phyloP scores from a whole-genome alignment of 495 filamentous ascomycete species.

The Cercophora samala region DNA sequence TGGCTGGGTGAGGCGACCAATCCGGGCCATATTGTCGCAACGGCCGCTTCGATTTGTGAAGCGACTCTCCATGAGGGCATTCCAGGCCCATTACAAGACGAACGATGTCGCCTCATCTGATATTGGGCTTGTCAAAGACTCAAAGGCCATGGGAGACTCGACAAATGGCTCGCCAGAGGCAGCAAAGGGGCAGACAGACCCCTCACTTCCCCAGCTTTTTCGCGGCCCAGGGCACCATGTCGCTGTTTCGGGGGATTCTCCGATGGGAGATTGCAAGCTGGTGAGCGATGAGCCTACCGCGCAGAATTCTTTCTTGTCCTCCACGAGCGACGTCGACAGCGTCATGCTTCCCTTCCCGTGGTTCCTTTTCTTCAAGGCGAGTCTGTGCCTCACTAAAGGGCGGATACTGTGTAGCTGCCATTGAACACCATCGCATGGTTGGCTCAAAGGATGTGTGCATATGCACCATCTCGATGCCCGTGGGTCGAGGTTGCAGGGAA shows the following conservation, averaged over 20 bases:
- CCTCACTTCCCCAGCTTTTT: background rate
- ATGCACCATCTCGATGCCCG: slow-evolving; percentile 26
- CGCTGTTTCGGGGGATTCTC: background rate
- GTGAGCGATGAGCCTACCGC: background rate
- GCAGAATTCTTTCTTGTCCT: background rate
- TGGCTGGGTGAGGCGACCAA: slow-evolving; percentile 34
- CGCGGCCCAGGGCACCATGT: background rate
- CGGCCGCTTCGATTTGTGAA: slow-evolving; percentile 26
- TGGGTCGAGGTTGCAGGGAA: slow-evolving; percentile 23
- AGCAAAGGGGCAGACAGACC: background rate
- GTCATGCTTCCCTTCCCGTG: slow-evolving; percentile 6
- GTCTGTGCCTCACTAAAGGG: slow-evolving; percentile 18
- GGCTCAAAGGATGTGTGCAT: slow-evolving; percentile 22
- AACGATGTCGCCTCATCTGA: slow-evolving; percentile 3
- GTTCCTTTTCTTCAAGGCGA: slow-evolving; percentile 10
- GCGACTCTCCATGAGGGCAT: slow-evolving; percentile 20
- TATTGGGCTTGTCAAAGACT: slow-evolving; percentile 4
- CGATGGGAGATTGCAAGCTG: slow-evolving; percentile 11
- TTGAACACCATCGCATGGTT: slow-evolving; percentile 8
- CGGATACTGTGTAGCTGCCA: slow-evolving; percentile 19
- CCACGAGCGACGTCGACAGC: background rate
- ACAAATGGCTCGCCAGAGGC: slow-evolving; percentile 5
- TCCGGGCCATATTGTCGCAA: slow-evolving; percentile 18
- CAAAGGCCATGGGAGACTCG: slow-evolving; percentile 6
- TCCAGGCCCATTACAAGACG: slow-evolving; percentile 2